Conservation (phyloP, 2,329 filamentous ascomycete genomes). For the Claviceps citrina region DNA sequence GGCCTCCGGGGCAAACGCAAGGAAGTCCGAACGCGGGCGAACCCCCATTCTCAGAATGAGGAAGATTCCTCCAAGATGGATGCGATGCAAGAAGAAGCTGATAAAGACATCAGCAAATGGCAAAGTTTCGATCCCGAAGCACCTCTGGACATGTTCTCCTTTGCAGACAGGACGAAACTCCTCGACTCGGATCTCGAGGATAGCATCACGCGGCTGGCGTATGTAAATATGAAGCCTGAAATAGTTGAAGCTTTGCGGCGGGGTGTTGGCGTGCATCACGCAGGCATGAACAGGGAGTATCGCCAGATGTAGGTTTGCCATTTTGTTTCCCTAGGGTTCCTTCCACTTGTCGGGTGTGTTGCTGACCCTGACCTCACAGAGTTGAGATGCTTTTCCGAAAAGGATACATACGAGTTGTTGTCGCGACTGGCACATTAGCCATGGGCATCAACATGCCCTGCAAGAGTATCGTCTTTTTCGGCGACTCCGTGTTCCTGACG, state of each 20-base stretch:
- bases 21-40: conserved; percentile 7
- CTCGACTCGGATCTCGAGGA: conserved; percentile 41
- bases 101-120: conserved; percentile 9
- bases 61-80: neutral
- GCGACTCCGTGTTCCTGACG: conserved; percentile 58
- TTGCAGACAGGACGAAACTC: conserved; percentile 47
- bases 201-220: conserved; percentile 34
- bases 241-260: conserved; percentile 47
- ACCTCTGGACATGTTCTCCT: conserved; percentile 47
- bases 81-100: neutral
- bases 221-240: conserved; percentile 27
- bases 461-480: conserved; percentile 63
- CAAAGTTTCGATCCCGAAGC: conserved; percentile 52
- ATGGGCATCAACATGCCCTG: conserved; percentile 76
- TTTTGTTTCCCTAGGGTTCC: neutral
- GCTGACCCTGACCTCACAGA: conserved; percentile 13
- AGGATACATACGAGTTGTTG: conserved; percentile 53
- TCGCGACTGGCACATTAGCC: conserved; percentile 62
- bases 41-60: neutral
- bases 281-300: conserved; percentile 65
- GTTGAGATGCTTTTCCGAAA: conserved; percentile 63
- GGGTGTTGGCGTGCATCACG: conserved; percentile 63
- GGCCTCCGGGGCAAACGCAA: conserved; percentile 34
- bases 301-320: conserved; percentile 39
- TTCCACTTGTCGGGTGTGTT: neutral